These are phyloP conservation scores for Xylaria digitata DNA, from an alignment of 2,329 filamentous ascomycete genomes.

Conservation along the genomic window DNA sequence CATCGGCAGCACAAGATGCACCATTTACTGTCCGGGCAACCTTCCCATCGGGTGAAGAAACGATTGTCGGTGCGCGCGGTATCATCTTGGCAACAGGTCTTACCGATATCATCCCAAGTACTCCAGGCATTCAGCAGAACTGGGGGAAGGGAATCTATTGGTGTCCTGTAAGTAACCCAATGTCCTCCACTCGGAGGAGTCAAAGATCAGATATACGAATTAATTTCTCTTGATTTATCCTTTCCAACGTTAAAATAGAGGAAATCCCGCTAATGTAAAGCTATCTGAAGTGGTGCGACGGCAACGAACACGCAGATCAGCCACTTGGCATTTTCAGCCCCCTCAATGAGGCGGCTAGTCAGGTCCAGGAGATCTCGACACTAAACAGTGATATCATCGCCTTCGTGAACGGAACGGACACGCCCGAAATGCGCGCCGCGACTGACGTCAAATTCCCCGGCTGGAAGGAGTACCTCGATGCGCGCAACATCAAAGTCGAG, in stretches of 20 bases:
- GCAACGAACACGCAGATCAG: constrained; percentile 70
- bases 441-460: constrained; percentile 56
- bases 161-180: constrained; percentile 57
- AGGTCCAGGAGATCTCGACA: constrained; percentile 64
- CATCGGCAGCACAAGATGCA: constrained; percentile 23
- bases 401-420: constrained; percentile 70
- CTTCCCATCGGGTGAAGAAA: constrained; percentile 41
- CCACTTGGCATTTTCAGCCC: constrained; percentile 64
- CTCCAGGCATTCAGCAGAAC: constrained; percentile 64
- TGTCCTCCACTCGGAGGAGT: neutral
- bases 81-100: constrained; percentile 69
- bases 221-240: neutral
- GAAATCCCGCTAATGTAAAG: constrained; percentile 3
- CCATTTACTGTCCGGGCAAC: constrained; percentile 58
- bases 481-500: constrained; percentile 64
- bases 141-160: constrained; percentile 71
- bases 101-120: constrained; percentile 64
- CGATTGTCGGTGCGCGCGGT: constrained; percentile 61
- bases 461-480: constrained; percentile 62
- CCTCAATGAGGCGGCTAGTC: constrained; percentile 57
- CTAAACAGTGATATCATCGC: constrained; percentile 67
- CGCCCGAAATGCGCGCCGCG: constrained; percentile 53
- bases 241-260: too few species aligned
- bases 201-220: neutral
- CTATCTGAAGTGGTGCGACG: constrained; percentile 65